phyloP scores from a whole-genome alignment of 2,329 filamentous ascomycete species.

The Pyricularia sp. region DNA sequence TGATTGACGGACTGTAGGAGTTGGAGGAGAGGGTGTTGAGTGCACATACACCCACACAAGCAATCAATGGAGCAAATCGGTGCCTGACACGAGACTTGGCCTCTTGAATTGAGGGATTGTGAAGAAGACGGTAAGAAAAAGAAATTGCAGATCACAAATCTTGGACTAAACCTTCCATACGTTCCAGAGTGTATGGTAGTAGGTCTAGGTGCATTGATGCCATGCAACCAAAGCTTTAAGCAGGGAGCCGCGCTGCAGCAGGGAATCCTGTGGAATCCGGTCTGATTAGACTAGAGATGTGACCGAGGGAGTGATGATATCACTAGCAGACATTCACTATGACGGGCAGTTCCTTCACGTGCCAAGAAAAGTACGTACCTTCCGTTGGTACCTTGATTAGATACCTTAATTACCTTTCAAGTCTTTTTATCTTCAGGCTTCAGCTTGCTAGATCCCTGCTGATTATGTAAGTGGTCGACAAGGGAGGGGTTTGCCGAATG shows the following conservation, averaged over 20 bases:
- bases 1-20: background rate
- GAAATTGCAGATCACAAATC: background rate
- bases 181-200: background rate
- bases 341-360: background rate
- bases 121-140: background rate
- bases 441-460: background rate
- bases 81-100: background rate
- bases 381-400: too few relatives aligned
- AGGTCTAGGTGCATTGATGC: background rate
- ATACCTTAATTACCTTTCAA: too few relatives aligned
- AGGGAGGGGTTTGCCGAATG: background rate
- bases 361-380: background rate
- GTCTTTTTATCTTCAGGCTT: too few relatives aligned
- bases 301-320: background rate
- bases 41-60: background rate
- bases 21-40: background rate
- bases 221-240: background rate
- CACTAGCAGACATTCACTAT: background rate
- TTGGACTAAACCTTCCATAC: background rate
- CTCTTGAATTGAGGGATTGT: background rate
- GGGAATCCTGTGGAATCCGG: background rate
- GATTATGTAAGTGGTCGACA: background rate
- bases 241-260: background rate
- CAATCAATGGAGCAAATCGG: background rate
- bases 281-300: background rate